A percentile compares a stretch with the other conserved stretches of the same genome.
Conservation (phyloP, 2,329 filamentous ascomycete species). For the Talaromyces islandicus region DNA sequence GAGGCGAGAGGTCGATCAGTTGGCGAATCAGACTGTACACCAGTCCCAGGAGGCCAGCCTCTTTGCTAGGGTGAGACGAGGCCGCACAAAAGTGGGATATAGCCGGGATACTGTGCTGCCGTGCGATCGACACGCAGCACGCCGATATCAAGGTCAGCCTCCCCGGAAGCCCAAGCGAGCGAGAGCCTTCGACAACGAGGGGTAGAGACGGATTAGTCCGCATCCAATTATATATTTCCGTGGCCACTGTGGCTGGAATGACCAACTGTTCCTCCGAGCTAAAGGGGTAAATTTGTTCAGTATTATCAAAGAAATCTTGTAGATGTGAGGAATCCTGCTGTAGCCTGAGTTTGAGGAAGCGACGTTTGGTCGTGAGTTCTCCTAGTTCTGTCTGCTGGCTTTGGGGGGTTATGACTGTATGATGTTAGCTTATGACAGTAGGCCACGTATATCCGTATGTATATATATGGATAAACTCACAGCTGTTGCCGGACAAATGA, state of each 20-base stretch:
- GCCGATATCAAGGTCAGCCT: conserved; percentile 28
- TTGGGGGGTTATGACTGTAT: background rate
- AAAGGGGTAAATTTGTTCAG: conserved; percentile 27
- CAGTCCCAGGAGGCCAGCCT: conserved; percentile 28
- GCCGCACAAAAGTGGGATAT: conserved; percentile 33
- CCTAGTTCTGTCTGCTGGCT: background rate
- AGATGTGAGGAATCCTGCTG: conserved; percentile 27
- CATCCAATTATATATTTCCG: conserved; percentile 29
- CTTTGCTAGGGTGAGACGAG: conserved; percentile 16
- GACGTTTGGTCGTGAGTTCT: conserved; percentile 5
- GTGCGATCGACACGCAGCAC: conserved; percentile 26
- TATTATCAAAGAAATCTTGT: conserved; percentile 29
- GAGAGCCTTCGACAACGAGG: conserved; percentile 25
- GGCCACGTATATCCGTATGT: too few species aligned
- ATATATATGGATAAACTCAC: background rate
- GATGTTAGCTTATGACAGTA: background rate
- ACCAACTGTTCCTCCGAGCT: conserved; percentile 22
- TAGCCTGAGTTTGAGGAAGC: conserved; percentile 2
- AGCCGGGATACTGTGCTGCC: conserved; percentile 24
- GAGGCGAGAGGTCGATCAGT: conserved; percentile 30
- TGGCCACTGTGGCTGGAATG: conserved; percentile 20
- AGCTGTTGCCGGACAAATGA: background rate
- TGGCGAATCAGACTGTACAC: conserved; percentile 35
- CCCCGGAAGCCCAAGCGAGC: conserved; percentile 19
- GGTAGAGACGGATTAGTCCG: conserved; percentile 27